Conservation (phyloP, 1,284 basidiomycete genomes). For the Apiotrichum siamense region DNA sequence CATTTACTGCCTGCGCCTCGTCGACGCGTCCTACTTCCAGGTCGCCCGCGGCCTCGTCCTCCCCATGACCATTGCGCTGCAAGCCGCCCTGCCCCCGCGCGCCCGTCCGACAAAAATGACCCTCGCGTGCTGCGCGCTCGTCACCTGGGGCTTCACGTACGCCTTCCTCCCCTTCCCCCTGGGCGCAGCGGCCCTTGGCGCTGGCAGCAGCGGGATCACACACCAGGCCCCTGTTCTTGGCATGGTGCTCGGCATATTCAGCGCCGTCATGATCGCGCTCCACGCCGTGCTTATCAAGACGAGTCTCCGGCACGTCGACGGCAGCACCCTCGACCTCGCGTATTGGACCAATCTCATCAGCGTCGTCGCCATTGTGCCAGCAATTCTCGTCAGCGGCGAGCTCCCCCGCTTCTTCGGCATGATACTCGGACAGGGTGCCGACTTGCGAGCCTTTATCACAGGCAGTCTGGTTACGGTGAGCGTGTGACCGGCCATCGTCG, state of each 20-base stretch:
- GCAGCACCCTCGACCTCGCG: conserved; percentile 22
- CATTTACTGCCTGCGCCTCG: conserved; percentile 64
- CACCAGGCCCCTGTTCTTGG: conserved; percentile 29
- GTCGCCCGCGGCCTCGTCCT: conserved; percentile 70
- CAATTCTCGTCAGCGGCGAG: conserved; percentile 14
- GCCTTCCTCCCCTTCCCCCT: conserved; percentile 20
- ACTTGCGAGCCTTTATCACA: conserved; percentile 13
- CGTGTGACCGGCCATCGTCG: too few relatives aligned
- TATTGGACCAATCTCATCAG: conserved; percentile 26
- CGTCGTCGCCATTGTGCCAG: conserved; percentile 11
- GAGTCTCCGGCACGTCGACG: conserved; percentile 21
- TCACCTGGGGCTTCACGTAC: conserved; percentile 31
- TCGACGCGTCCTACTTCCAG: conserved; percentile 72
- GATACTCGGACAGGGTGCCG: not conserved
- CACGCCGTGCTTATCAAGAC: conserved; percentile 31
- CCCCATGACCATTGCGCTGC: conserved; percentile 59
- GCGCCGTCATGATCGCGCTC: conserved; percentile 22
- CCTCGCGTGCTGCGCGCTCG: conserved; percentile 21
- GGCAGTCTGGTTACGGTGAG: conserved; percentile 19
- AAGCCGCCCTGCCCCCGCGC: not conserved
- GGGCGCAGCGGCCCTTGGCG: too few relatives aligned
- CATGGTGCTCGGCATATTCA: conserved; percentile 23
- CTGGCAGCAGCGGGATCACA: not conserved
- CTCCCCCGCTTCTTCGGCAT: not conserved
- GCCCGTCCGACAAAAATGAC: conserved; percentile 17